Evolutionary conservation across 2,329 filamentous ascomycete genomes (phyloP).

Genomic region (Sclerotinia spermophila): DNA sequence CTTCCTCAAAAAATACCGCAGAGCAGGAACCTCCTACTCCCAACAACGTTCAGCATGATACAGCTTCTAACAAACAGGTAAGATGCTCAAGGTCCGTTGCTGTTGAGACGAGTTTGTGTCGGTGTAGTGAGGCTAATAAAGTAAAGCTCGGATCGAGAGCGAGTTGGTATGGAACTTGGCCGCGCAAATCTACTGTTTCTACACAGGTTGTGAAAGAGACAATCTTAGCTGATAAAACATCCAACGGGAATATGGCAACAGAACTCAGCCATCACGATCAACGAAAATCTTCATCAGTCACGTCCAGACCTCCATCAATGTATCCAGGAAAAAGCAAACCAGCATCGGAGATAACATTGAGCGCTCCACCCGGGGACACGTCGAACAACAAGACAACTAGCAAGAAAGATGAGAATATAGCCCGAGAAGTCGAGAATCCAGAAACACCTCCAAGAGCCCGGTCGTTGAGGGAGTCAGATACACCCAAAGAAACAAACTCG

Average conservation of each 20-base stretch:
- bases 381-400: slow-evolving; percentile 18
- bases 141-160: slow-evolving; percentile 30
- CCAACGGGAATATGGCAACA: slow-evolving; percentile 29
- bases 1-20: slow-evolving; percentile 17
- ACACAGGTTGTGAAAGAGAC: slow-evolving; percentile 59
- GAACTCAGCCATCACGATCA: slow-evolving; percentile 34
- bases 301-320: slow-evolving; percentile 35
- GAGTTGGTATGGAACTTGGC: slow-evolving; percentile 63
- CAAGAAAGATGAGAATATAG: slow-evolving; percentile 15
- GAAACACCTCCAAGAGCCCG: slow-evolving; percentile 8
- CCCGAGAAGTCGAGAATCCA: not conserved
- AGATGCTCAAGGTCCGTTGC: not conserved
- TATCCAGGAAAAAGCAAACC: slow-evolving; percentile 37
- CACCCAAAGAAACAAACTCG: slow-evolving; percentile 10
- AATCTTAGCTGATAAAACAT: slow-evolving; percentile 49
- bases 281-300: slow-evolving; percentile 25
- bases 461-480: slow-evolving; percentile 3
- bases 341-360: slow-evolving; percentile 35
- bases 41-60: slow-evolving; percentile 2
- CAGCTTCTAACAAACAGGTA: slow-evolving; percentile 6
- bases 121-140: slow-evolving; percentile 16
- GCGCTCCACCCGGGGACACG: slow-evolving; percentile 20
- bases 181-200: slow-evolving; percentile 51
- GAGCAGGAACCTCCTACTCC: slow-evolving; percentile 19
- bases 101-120: not conserved